Evolutionary conservation across 345 rosid genomes (phyloP), one percentile per base, ranked within the genome.

Genomic region (Lagerstroemia speciosa): DNA sequence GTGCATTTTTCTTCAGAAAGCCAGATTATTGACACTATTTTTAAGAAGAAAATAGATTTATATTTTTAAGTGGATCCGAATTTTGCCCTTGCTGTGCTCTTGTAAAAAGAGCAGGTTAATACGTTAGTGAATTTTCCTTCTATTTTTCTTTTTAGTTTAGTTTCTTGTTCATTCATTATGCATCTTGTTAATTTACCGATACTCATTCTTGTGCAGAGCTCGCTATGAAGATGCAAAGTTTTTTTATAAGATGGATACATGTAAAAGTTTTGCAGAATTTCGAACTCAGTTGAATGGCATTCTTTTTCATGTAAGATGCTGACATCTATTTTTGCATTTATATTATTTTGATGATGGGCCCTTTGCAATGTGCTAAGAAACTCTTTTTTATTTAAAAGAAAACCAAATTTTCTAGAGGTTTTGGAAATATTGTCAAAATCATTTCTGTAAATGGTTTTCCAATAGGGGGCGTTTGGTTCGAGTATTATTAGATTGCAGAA

Each of bases 221-320:
- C 98, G 97, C 62, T 93, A 91, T 67, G 98, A 93, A 77, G 98
- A 93, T 75, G 98, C 98, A 31, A 91, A 87, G 78, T 93, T 91
- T 80, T 93, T 93, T 78, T 93, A 91, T 74, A 96, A 80, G 82
- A 78, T 86, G 80, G 98, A 93, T 82, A 85, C 87, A 29, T 76
- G 85, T 45, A 93, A 82, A 75, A 86, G 71, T 29, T 78, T 93
- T 67, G 79, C 82, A 48, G 94, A 86, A 73, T 91, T 93, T 75
- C 87, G 84, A 71, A 75, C 74, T 75, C 96, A 93, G 77, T 82
- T 93, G 30, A 79, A 84, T 73, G 97, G 94, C 72, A 93, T 93
- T 79, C 90, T 93, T 75, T 93, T 93, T 71, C 98, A 93, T 71
- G 98, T 93, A 81, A 85, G 98, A 78, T 69, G 29, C 67, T 32